phyloP scores from a whole-genome alignment of 306 rosid genomes.

The Quercus dentata region DNA sequence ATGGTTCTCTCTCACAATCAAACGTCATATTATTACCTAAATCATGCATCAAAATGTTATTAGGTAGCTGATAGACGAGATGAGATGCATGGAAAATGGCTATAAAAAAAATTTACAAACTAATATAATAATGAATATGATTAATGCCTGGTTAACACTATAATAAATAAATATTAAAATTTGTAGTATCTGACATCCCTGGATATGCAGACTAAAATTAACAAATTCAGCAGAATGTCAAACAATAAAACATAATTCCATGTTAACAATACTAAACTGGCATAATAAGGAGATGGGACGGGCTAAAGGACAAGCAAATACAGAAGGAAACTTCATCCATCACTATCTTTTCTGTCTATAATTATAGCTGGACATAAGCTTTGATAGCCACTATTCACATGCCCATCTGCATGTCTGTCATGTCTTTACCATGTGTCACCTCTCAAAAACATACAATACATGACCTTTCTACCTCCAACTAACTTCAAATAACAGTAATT shows the following conservation, averaged over 20 bases:
- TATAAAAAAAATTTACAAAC: too few species aligned
- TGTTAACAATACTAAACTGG: conserved; percentile 9
- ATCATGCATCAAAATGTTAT: too few species aligned
- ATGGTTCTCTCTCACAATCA: too few species aligned
- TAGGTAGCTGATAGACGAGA: too few species aligned
- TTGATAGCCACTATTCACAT: conserved; percentile 43
- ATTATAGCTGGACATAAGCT: conserved; percentile 15
- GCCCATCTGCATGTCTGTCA: conserved; percentile 22
- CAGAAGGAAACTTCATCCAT: conserved; percentile 49
- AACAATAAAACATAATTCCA: neutral
- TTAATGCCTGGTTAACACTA: too few species aligned
- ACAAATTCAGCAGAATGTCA: neutral
- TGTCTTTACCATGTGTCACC: conserved; percentile 48
- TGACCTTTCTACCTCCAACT: conserved; percentile 18
- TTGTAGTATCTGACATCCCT: too few species aligned
- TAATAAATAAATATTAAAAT: too few species aligned
- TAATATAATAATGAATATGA: too few species aligned
- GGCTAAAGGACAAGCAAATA: conserved; percentile 35
- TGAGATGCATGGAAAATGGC: too few species aligned
- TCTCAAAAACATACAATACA: neutral
- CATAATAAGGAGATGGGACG: conserved; percentile 5
- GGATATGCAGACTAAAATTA: neutral
- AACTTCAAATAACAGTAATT: conserved; percentile 27
- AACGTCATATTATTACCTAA: too few species aligned
- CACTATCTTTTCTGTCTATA: conserved; percentile 38